Evolutionary conservation across 192 early-diverging fungal genomes (phyloP).

Genomic region (Pilobolus umbonatus): DNA sequence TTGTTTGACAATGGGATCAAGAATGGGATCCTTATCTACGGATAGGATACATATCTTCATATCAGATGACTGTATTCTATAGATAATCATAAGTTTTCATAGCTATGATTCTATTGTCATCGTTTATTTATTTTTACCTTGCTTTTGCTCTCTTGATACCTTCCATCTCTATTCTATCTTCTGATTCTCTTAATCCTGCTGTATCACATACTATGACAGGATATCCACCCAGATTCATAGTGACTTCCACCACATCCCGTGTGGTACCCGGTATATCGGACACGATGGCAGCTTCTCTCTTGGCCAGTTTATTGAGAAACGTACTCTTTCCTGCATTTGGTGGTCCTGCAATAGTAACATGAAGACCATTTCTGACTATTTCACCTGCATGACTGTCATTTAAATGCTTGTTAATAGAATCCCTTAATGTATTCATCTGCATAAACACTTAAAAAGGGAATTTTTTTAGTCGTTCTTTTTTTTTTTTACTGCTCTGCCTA

Average conservation of each 20-base stretch:
- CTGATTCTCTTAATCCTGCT: constrained; percentile 56
- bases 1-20: constrained; percentile 35
- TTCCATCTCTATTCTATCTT: constrained; percentile 63
- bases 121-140: constrained; percentile 22
- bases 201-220: constrained; percentile 73
- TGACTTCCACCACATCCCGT: constrained; percentile 69
- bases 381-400: constrained; percentile 65
- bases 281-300: constrained; percentile 70
- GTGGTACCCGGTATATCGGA: constrained; percentile 73
- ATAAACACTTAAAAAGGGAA: constrained; percentile 2
- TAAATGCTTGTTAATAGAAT: constrained; percentile 42
- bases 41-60: constrained; percentile 63
- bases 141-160: constrained; percentile 60
- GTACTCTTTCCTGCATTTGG: constrained; percentile 79
- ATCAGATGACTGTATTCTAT: constrained; percentile 46
- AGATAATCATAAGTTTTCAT: neutral
- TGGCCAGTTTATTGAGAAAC: constrained; percentile 63
- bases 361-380: constrained; percentile 66
- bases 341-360: constrained; percentile 66
- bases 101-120: neutral
- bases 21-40: constrained; percentile 18
- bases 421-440: constrained; percentile 4
- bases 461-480: neutral
- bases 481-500: too few species aligned
- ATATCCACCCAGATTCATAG: constrained; percentile 68